Evolutionary conservation across 2,329 filamentous ascomycete genomes (phyloP).

Genomic region (Phialophora expanda): DNA sequence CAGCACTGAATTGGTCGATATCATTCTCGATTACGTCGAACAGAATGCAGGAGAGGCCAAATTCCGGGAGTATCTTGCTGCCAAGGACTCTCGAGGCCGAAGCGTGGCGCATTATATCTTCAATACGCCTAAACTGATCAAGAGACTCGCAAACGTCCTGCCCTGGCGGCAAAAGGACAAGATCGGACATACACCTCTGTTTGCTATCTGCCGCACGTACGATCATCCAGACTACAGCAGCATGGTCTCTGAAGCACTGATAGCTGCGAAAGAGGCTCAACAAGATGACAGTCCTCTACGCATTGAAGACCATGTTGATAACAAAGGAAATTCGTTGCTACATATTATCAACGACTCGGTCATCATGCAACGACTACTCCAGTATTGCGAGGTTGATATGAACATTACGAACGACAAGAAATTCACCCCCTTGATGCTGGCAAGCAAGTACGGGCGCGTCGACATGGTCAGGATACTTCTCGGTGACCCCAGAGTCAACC

Average conservation of each 20-base stretch:
- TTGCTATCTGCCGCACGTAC: conserved; percentile 92
- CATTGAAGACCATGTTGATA: conserved; percentile 89
- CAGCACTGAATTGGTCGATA: conserved; percentile 73
- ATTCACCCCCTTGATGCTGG: conserved; percentile 96
- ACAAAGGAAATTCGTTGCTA: conserved; percentile 91
- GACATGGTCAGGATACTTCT: conserved; percentile 91
- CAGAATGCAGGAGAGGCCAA: conserved; percentile 60
- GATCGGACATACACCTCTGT: conserved; percentile 96
- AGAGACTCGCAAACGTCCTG: conserved; percentile 74
- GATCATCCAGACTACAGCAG: conserved; percentile 83
- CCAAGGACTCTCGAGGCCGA: conserved; percentile 82
- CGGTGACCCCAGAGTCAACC: conserved; percentile 82
- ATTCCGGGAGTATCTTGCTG: conserved; percentile 70
- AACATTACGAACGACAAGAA: conserved; percentile 94
- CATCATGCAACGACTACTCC: conserved; percentile 75
- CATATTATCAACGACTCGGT: conserved; percentile 90
- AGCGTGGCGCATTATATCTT: conserved; percentile 97
- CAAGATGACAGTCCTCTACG: conserved; percentile 80
- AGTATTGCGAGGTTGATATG: conserved; percentile 88
- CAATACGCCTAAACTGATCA: conserved; percentile 81
- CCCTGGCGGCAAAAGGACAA: conserved; percentile 92
- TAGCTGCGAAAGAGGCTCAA: conserved; percentile 74
- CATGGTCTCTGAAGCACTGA: conserved; percentile 85
- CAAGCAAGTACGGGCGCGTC: conserved; percentile 94
- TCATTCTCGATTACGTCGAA: conserved; percentile 74